Base-by-base conservation (phyloP, 345 rosid species). In the Hirschfeldia incana region DNA sequence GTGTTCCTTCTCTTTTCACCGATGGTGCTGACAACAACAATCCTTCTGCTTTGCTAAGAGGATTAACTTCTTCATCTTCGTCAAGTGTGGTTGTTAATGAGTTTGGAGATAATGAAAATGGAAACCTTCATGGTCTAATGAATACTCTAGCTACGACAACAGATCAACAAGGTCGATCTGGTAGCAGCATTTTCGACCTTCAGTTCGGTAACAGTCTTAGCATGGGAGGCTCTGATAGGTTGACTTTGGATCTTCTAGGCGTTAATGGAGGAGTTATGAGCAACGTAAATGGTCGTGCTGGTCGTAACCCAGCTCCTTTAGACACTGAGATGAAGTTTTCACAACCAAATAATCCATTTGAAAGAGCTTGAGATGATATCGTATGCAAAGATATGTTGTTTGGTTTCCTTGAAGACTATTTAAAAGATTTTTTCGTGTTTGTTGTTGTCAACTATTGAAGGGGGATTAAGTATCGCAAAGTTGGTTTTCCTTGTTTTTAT, bases 161-260 rank as follows among this genome's bases (percentile, higher is more conserved):
- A 10, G 75, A 80, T 69, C 67, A 74, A 16, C 83, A 74, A 74
- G 46, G 71, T 16, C 75, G 75, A 28, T 70, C 80, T 3, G 65
- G 84, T 55, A 36, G 29, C 5, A 85, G 84, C 36, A 76, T 68
- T 75, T 68, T 86, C 16, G 80, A 76, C 65, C 68, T 70, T 64
- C 83, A 73, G 13, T 81, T 60, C 1, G 78, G 78, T 5, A 62
- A 37, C 67, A 72, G 39, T 53, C 37, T 73, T 67, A 76, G 37
- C 63, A 72, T 72, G 62, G 83, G 76, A 58, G 65, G 76, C 49
- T 70, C 93, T n/a, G 89, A 89, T 69, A 83, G 89, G 69, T 70
- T 89, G 83, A 91, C 95, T 3, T 76, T 90, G 73, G 95, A 91
- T 73, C 89, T 91, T 76, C 93, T 91, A 37, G 93, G 95, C 0